phyloP scores from a whole-genome alignment of 345 rosid genomes.

The Eucalyptus pumila region DNA sequence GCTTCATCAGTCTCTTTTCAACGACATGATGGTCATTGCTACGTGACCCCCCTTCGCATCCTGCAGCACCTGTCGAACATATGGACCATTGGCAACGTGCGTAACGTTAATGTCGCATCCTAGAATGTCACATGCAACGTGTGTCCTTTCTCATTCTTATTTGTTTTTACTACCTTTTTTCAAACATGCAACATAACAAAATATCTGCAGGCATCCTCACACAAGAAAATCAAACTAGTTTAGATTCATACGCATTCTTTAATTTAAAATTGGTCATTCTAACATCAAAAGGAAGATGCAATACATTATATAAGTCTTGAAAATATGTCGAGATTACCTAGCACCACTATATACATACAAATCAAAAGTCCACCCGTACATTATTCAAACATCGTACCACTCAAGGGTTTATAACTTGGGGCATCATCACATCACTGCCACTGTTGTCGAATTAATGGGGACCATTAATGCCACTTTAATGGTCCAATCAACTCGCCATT shows the following conservation, averaged over 20 bases:
- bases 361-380: background rate
- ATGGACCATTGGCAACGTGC: background rate
- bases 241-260: background rate
- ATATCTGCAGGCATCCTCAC: background rate
- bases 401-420: background rate
- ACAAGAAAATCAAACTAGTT: background rate
- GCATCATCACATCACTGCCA: background rate
- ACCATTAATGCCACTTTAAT: background rate
- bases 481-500: background rate
- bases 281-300: background rate
- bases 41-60: background rate
- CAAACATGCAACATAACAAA: background rate
- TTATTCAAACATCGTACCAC: background rate
- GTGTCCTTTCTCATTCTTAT: background rate
- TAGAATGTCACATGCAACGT: background rate
- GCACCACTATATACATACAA: fast-evolving
- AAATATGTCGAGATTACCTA: background rate
- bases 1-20: background rate
- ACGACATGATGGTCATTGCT: background rate
- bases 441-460: background rate
- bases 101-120: background rate
- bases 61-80: background rate
- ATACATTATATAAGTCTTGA: background rate
- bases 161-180: too few species aligned
- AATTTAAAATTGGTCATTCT: background rate